Conservation (phyloP, 495 filamentous ascomycete genomes). For the Aspergillus taichungensis region DNA sequence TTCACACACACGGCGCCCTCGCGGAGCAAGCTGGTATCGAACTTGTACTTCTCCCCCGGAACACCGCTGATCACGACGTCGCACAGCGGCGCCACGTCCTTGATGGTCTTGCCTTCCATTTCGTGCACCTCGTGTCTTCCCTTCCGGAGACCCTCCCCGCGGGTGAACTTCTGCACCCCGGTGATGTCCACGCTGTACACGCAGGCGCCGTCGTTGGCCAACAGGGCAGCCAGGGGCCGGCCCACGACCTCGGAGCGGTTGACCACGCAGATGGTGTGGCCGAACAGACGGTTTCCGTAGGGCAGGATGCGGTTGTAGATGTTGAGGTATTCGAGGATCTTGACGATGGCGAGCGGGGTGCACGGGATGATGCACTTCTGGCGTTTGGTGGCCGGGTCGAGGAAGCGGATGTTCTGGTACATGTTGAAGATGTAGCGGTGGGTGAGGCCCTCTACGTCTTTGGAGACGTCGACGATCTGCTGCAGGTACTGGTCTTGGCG, state of each 20-base stretch:
- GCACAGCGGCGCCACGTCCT: conserved; percentile 74
- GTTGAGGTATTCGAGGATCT: conserved; percentile 88
- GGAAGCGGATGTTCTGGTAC: conserved; percentile 95
- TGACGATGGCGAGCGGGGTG: conserved; percentile 90
- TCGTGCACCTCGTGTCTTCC: conserved; percentile 76
- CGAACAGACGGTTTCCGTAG: conserved; percentile 86
- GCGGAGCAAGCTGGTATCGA: conserved; percentile 69
- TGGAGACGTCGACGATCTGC: conserved; percentile 79
- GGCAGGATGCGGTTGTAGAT: conserved; percentile 96
- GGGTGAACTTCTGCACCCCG: conserved; percentile 84
- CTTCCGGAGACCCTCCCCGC: conserved; percentile 75
- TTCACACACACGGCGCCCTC: conserved; percentile 95
- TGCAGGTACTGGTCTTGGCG: conserved; percentile 88
- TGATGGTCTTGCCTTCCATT: conserved; percentile 61
- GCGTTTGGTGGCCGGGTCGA: conserved; percentile 63
- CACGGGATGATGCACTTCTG: conserved; percentile 92
- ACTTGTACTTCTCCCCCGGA: conserved; percentile 78
- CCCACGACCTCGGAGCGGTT: conserved; percentile 95
- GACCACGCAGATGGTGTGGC: conserved; percentile 86
- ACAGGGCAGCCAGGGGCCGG: conserved; percentile 81
- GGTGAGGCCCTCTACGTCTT: conserved; percentile 93
- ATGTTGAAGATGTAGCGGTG: conserved; percentile 97
- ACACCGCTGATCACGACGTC: conserved; percentile 95
- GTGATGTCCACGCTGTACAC: conserved; percentile 93
- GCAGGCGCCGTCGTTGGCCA: conserved; percentile 91